These are phyloP conservation scores for Litsea cubeba DNA, from an alignment of 164 flowering plant genomes.

Conservation along the genomic window DNA sequence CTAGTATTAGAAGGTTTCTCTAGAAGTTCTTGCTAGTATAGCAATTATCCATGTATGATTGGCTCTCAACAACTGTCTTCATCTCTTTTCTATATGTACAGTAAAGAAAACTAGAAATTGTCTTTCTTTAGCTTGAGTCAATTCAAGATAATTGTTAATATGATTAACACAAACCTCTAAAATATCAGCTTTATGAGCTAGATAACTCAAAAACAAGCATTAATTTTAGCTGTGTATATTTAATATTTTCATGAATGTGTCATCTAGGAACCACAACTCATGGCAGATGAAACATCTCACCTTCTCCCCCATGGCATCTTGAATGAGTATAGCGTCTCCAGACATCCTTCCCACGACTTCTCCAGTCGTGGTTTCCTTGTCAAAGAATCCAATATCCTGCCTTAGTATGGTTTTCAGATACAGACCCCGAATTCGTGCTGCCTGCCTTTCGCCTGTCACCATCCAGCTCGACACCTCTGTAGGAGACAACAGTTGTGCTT, in stretches of 20 bases:
- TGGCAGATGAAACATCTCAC: conserved; percentile 13
- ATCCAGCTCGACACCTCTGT: conserved; percentile 62
- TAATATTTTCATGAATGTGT: no score
- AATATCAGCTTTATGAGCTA: not conserved
- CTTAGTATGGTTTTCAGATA: conserved; percentile 51
- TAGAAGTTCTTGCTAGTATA: no score
- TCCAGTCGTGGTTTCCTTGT: conserved; percentile 57
- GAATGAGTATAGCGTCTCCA: conserved; percentile 63
- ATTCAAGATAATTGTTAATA: no score
- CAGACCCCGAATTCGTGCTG: conserved; percentile 39
- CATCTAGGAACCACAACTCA: no score
- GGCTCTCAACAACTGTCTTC: no score
- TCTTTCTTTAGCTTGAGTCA: no score
- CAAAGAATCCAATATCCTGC: conserved; percentile 63
- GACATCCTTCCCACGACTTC: conserved; percentile 68
- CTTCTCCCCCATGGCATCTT: conserved; percentile 72
- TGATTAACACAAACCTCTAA: no score
- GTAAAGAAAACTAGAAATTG: no score
- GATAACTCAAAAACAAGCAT: not conserved
- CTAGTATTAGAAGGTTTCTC: no score
- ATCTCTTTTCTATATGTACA: no score
- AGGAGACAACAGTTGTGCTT: not conserved
- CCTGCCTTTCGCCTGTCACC: conserved; percentile 57
- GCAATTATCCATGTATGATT: no score
- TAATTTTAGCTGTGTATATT: not conserved